Evolutionary conservation across 2,329 filamentous ascomycete genomes (phyloP), one percentile per base, ranked within the genome.

Genomic region (Xylariaceae sp.): DNA sequence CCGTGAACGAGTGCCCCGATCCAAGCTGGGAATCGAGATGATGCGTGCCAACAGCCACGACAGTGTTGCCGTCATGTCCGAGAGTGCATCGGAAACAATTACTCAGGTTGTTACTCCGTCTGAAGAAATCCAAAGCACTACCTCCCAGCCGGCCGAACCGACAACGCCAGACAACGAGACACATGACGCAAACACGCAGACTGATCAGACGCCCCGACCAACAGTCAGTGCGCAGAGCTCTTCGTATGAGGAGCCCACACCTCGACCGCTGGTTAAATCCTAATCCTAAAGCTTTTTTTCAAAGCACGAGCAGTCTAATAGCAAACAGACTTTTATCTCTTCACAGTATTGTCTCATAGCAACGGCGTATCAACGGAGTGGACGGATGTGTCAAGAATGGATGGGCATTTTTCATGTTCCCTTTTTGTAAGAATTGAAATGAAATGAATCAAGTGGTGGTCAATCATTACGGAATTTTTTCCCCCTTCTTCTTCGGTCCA

Each of bases 31-130:
- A 2, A 92, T 88, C 34, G 90, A 97, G 62, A 96, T 97, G 90
- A 90, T 96, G 87, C 81, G 90, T 33, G 94, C 90, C 14, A 94
- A 95, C 60, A 95, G 88, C 56, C 84, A 90, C 53, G 90, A 94
- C 34, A 95, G 89, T 55, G 76, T 86, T 38, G 69, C 69, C 1
- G 36, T 73, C 9, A 62, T 65, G 9, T 71, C 73, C 3, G 74
- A 76, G 32, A 69, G 64, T 49, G 68, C 68, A 11, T 60, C 67
- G 1, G 73, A 74, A 47, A 67, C 69, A n/a, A 59, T 66, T n/a
- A 73, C 72, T 3, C 69, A 74, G 52, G 67, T 71, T 9, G 71
- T 68, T 7, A 75, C 70, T 12, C 71, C 73, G 1, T 67, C 63
- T 2, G 64, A 65, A 29, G 69, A 72, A 41, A 40, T 57, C 53